Evolutionary conservation across 2,329 filamentous ascomycete species (phyloP).

Genomic region (Arthrobotrys conoides): DNA sequence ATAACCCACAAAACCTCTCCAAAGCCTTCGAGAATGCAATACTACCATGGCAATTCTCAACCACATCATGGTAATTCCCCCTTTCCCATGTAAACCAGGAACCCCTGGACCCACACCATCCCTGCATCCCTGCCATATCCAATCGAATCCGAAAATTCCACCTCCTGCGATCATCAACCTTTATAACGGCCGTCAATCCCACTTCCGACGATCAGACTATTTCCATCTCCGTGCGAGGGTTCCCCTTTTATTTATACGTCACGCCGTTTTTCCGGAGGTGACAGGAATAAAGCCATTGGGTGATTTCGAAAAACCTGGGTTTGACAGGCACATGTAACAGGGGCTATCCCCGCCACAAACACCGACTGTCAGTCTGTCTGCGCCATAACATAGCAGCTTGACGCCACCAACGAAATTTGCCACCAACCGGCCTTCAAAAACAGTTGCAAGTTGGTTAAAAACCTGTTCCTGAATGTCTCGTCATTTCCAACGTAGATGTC

Average conservation of each 20-base stretch:
- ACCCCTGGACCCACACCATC: constrained; percentile 2
- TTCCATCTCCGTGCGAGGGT: not conserved
- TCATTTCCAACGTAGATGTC: too few relatives aligned
- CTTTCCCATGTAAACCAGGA: not conserved
- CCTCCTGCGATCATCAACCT: constrained; percentile 14
- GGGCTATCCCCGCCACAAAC: constrained; percentile 1
- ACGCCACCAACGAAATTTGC: too few relatives aligned
- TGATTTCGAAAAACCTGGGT: too few relatives aligned
- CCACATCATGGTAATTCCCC: not conserved
- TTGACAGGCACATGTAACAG: not conserved
- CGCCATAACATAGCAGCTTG: too few relatives aligned
- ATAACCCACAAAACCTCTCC: not conserved
- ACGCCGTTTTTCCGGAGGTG: not conserved
- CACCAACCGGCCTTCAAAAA: too few relatives aligned
- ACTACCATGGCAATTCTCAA: not conserved
- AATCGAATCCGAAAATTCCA: constrained; percentile 34
- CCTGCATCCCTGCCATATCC: not conserved
- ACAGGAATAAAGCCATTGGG: too few relatives aligned
- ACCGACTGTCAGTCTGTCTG: too few relatives aligned
- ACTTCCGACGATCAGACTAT: constrained; percentile 21
- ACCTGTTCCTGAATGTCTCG: too few relatives aligned
- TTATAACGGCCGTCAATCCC: constrained; percentile 38
- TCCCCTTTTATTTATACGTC: constrained; percentile 18
- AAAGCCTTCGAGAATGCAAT: not conserved
- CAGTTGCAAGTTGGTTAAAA: too few relatives aligned